phyloP scores from a whole-genome alignment of 2,329 filamentous ascomycete species.

The Magnaporthiopsis incrustans region DNA sequence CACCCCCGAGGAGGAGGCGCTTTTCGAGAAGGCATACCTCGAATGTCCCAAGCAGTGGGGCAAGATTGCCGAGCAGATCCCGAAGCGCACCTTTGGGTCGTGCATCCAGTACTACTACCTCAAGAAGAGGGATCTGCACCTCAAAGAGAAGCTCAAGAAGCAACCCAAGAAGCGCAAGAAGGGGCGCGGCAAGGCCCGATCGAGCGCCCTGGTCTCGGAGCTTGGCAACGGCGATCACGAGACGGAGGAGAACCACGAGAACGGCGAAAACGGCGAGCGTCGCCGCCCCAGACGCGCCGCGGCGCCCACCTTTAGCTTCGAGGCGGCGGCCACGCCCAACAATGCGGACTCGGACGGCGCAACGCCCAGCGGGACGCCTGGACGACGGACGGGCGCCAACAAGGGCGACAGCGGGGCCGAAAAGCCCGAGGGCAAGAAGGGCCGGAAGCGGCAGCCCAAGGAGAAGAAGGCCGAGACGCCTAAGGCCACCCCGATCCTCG shows the following conservation, averaged over 20 bases:
- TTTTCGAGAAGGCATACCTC: slow-evolving; percentile 67
- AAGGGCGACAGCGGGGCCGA: slow-evolving; percentile 37
- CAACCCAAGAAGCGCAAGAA: slow-evolving; percentile 52
- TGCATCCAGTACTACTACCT: slow-evolving; percentile 85
- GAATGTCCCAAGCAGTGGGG: slow-evolving; percentile 79
- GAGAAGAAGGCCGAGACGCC: slow-evolving; percentile 30
- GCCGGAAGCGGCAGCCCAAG: slow-evolving; percentile 33
- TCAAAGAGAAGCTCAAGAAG: slow-evolving; percentile 68
- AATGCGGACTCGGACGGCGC: slow-evolving; percentile 50
- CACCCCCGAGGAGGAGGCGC: slow-evolving; percentile 58
- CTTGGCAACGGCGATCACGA: slow-evolving; percentile 52
- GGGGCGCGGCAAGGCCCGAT: slow-evolving; percentile 49
- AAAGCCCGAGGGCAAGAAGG: slow-evolving; percentile 32
- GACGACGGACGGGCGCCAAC: slow-evolving; percentile 35
- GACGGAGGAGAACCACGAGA: slow-evolving; percentile 46
- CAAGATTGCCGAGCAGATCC: slow-evolving; percentile 60
- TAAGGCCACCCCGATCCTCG: slow-evolving; percentile 34
- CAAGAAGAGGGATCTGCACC: slow-evolving; percentile 65
- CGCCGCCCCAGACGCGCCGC: slow-evolving; percentile 55
- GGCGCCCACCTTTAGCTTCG: slow-evolving; percentile 64
- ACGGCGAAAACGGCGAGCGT: slow-evolving; percentile 51
- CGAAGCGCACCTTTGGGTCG: slow-evolving; percentile 63
- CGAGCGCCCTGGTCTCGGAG: slow-evolving; percentile 59
- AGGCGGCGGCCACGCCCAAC: slow-evolving; percentile 30
- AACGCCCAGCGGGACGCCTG: slow-evolving; percentile 50